Base-by-base conservation (phyloP, 148 eudicot genomes). In the Simmondsia chinensis region DNA sequence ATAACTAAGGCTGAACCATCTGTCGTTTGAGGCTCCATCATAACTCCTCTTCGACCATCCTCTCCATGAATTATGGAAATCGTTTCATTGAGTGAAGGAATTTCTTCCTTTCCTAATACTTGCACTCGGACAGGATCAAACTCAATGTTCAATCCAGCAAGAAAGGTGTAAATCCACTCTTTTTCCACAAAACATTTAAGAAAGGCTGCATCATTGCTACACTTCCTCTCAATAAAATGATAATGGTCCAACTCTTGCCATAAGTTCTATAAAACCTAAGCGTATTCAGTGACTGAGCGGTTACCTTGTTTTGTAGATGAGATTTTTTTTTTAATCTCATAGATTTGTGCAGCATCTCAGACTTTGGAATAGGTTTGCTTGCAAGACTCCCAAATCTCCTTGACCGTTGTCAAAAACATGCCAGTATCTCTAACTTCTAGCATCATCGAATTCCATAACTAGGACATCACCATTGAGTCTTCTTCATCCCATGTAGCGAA, bases 311-410 rank as follows among this genome's bases (percentile, higher is more conserved):
- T 18, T 9, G 38, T 23, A 9, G 21, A 9, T 7, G 17, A 20
- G 2, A 8, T 20, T 9, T 47, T 47, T 9, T 9, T 25, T 20
- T 30, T 20, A 7, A 47, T 14, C 18, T 45, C 21, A 11, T 20
- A 27, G 2, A 20, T 22, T 12, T 44, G 39, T 1, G 39, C 52
- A 0, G 38, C 46, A 44, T 60, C 59, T 52, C 20, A 33, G 12
- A 17, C 58, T 33, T 60, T 60, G 5, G 46, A 60, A n/a, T 50
- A 60, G 3, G 58, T 51, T 13, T 38, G 36, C n/a, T 23, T 11
- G 11, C 28, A 12, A 4, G 20, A 13, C 0, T 50, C 57, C 57
- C 51, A 42, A 0, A 60, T 33, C 4, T 51, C 59, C 16, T 52
- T 60, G 2, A 40, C 22, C 1, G 43, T 40, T 1, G 43, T 2